Evolutionary conservation across 2,329 filamentous ascomycete genomes (phyloP), one percentile per base, ranked within the genome.

Genomic region (Orbilia quercus): DNA sequence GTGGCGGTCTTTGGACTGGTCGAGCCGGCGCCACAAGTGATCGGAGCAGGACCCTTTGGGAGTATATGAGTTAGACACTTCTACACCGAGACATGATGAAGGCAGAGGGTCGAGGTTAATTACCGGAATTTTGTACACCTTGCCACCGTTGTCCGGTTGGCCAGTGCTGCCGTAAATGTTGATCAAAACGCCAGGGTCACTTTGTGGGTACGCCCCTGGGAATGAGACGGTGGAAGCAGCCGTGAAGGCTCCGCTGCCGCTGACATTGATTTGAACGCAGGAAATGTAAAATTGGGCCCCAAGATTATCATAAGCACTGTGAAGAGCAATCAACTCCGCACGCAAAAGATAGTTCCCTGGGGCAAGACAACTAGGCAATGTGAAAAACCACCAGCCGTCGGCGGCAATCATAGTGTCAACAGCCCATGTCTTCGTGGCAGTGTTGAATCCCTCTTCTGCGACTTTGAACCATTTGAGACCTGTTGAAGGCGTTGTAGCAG

Each of bases 371-470:
- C 11, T 65, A 48, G 80, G 80, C 22, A 81, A 78, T 0, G 79
- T 81, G 38, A 82, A 76, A 4, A 78, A 79, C 76, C 82, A 80
- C 77, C 82, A 82, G 66, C 83, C 83, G 11, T 80, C 67, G 77
- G 81, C 82, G 38, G 78, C 74, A 75, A 84, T 84, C 81, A 85
- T 81, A 74, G 81, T 80, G 78, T 85, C 83, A 36, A 85, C 83
- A 18, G 81, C 83, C 83, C 83, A 85, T 63, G 80, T 80, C 34
- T 80, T 80, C 65, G 77, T 79, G 44, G 79, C 80, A 1, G 58
- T 76, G 62, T 79, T 74, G n/a, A 82, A 79, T 2, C 80, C 79
- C 53, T 82, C 81, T 64, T 82, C 81, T 11, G 77, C 78, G 48
- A 82, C 81, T 47, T 81, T 80, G 78, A 83, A 83, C 77, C 82